Evolutionary conservation across 345 rosid genomes (phyloP).

Genomic region (Xanthoceras sorbifolium): DNA sequence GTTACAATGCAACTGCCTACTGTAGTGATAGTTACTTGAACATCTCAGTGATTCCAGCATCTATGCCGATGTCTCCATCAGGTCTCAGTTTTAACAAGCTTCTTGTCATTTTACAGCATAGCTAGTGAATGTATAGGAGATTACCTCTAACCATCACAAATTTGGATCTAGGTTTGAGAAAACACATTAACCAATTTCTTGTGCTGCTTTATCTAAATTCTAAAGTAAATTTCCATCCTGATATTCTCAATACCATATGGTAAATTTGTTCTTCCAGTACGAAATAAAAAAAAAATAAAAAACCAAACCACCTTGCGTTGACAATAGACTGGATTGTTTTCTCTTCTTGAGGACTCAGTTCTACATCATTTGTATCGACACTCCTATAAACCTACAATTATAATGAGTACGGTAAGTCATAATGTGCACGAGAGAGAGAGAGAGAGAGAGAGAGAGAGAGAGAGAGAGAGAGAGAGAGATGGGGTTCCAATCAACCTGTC

Average conservation of each 20-base stretch:
- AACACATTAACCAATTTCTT: neutral
- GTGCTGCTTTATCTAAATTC: neutral
- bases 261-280: neutral
- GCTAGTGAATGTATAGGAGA: neutral
- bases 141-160: too few species aligned
- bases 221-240: neutral
- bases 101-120: neutral
- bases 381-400: constrained; percentile 60
- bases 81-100: neutral
- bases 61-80: neutral
- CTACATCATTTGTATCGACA: constrained; percentile 38
- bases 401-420: neutral
- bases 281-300: neutral
- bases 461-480: neutral
- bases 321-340: constrained; percentile 59
- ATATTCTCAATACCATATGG: neutral
- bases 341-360: constrained; percentile 61
- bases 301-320: constrained; percentile 52
- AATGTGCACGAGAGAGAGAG: neutral
- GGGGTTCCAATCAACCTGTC: constrained; percentile 56
- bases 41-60: neutral
- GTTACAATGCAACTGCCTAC: neutral
- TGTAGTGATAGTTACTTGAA: neutral
- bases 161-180: neutral
- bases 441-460: too few species aligned